Evolutionary conservation across 495 filamentous ascomycete species (phyloP).

Genomic region (Aspergillus taichungensis): DNA sequence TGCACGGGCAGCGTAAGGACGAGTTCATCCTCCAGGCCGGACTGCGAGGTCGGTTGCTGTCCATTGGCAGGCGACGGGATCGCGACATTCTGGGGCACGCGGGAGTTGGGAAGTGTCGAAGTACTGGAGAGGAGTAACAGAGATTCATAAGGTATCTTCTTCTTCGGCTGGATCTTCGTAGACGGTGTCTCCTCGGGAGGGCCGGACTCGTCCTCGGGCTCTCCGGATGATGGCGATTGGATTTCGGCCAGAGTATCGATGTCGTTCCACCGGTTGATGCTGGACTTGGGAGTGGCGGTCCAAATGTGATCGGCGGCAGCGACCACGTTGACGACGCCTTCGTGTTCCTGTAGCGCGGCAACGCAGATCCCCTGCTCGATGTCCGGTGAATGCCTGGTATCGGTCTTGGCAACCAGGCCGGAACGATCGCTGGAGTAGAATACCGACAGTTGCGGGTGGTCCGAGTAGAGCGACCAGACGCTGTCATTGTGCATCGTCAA

Average conservation of each 20-base stretch:
- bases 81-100: slow-evolving; percentile 37
- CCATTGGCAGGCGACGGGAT: slow-evolving; percentile 38
- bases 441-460: slow-evolving; percentile 73
- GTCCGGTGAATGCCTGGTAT: slow-evolving; percentile 66
- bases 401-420: slow-evolving; percentile 89
- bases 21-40: slow-evolving; percentile 49
- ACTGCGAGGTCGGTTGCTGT: slow-evolving; percentile 51
- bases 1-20: slow-evolving; percentile 57
- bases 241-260: slow-evolving; percentile 63
- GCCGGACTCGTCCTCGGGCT: slow-evolving; percentile 25
- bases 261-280: slow-evolving; percentile 89
- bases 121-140: slow-evolving; percentile 77
- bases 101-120: slow-evolving; percentile 56
- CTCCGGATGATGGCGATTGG: slow-evolving; percentile 46
- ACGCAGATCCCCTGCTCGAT: slow-evolving; percentile 85
- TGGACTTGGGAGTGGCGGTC: slow-evolving; percentile 89
- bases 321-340: slow-evolving; percentile 78
- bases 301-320: slow-evolving; percentile 75
- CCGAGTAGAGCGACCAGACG: slow-evolving; percentile 91
- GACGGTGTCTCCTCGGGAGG: slow-evolving; percentile 5
- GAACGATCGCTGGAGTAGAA: slow-evolving; percentile 93
- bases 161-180: slow-evolving; percentile 22
- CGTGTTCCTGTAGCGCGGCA: slow-evolving; percentile 83
- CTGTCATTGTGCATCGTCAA: slow-evolving; percentile 98
- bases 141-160: slow-evolving; percentile 66